A percentile compares a stretch with the other conserved stretches of the same genome.
These are phyloP conservation scores for Pisolithus marmoratus DNA, from an alignment of 768 basidiomycete genomes.

Conservation along the genomic window DNA sequence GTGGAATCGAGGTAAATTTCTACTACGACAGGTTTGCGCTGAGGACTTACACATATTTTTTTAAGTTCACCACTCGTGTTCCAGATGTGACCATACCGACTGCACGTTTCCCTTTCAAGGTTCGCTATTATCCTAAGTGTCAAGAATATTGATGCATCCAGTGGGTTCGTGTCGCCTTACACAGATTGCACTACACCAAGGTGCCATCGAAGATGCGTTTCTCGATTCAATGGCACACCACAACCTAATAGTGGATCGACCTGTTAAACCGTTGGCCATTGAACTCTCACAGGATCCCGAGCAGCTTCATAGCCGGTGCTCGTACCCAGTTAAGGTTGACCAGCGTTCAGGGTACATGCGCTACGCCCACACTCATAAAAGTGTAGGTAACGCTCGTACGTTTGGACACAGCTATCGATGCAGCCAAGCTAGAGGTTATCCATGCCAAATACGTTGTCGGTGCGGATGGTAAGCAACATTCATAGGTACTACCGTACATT, in stretches of 20 bases:
- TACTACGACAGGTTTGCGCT: neutral
- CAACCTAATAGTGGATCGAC: conserved; percentile 32
- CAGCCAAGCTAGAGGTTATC: conserved; percentile 25
- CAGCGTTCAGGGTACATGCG: too few relatives aligned
- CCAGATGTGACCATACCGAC: conserved; percentile 52
- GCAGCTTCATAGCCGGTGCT: conserved; percentile 28
- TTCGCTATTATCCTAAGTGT: conserved; percentile 13
- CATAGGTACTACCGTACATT: too few relatives aligned
- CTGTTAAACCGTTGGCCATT: conserved; percentile 26
- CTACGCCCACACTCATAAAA: neutral
- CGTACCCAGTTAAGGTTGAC: conserved; percentile 28
- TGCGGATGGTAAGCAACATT: conserved; percentile 24
- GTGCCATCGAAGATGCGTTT: conserved; percentile 36
- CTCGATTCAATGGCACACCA: conserved; percentile 32
- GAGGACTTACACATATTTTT: neutral
- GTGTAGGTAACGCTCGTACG: conserved; percentile 19
- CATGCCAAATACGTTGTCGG: conserved; percentile 33
- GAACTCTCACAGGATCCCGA: conserved; percentile 31
- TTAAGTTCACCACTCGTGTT: conserved; percentile 55
- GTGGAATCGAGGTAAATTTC: conserved; percentile 54
- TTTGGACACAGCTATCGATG: conserved; percentile 23
- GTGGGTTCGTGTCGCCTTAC: neutral
- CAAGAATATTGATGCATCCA: neutral
- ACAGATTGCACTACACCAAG: conserved; percentile 37
- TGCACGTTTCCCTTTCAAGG: conserved; percentile 71